A percentile compares a stretch with the other conserved stretches of the same genome.
phyloP scores from a whole-genome alignment of 228 moss, liverwort and hornwort species.

The Sphagnum magellanicum region DNA sequence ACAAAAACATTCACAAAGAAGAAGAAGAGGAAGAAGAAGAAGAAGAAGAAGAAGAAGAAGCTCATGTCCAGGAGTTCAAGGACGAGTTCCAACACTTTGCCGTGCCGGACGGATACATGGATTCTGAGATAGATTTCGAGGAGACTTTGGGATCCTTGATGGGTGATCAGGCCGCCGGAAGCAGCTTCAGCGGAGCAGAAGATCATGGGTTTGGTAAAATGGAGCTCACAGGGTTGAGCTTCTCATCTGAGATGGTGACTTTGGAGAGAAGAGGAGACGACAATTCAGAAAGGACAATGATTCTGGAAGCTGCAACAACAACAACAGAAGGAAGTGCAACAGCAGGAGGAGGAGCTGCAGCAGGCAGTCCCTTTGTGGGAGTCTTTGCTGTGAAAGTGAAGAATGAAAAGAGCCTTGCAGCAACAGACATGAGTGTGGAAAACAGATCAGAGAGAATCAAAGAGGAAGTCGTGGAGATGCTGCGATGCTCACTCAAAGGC shows the following conservation, averaged over 20 bases:
- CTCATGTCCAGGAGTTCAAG: conserved; percentile 23
- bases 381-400: conserved; percentile 36
- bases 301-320: too few relatives aligned
- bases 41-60: conserved; percentile 4
- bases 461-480: conserved; percentile 38
- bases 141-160: conserved; percentile 17
- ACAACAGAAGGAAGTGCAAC: too few relatives aligned
- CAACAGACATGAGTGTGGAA: conserved; percentile 12
- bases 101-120: conserved; percentile 43
- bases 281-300: too few relatives aligned
- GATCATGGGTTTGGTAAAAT: too few relatives aligned
- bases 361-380: conserved; percentile 26
- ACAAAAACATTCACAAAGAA: too few relatives aligned
- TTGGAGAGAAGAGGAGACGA: too few relatives aligned
- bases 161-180: too few relatives aligned
- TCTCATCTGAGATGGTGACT: too few relatives aligned
- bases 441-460: conserved; percentile 28
- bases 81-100: conserved; percentile 41
- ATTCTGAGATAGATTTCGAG: conserved; percentile 28
- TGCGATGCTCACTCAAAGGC: conserved; percentile 26
- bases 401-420: conserved; percentile 12
- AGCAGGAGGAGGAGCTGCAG: too few relatives aligned
- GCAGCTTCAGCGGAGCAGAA: too few relatives aligned
- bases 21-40: too few relatives aligned
- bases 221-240: too few relatives aligned